Evolutionary conservation across 1,284 basidiomycete species (phyloP), one percentile per base, ranked within the genome.

Genomic region (Kalmanozyma brasiliensis): DNA sequence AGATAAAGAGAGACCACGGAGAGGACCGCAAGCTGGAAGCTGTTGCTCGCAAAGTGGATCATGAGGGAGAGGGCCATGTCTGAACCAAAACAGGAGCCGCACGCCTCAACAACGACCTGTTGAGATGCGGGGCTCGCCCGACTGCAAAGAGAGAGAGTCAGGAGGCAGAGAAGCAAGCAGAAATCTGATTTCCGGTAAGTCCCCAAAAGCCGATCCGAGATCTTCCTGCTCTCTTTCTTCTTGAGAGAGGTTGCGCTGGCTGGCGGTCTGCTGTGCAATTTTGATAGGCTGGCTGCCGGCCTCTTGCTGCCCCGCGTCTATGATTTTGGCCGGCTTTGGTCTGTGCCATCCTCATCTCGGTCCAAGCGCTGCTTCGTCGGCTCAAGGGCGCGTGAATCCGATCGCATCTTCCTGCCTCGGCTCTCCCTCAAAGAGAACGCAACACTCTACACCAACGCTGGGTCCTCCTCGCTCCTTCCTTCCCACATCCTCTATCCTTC

Each of bases 141-240:
- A 6, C 24, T n/a, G 41, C 41, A 26, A 29, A 10, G 16, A n/a
- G 29, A n/a, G 41, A 43, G 14, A 43, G 17, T 19, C n/a, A 6
- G 26, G 11, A 29, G 11, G 26, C 26, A 29, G 26, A 29, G 11
- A 6, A 29, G 26, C 6, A 29, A 11, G 26, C 26, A 29, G 7
- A 29, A 29, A 29, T 6, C 26, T 29, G 7, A 29, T 7, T 29
- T 29, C 61, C 61, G 61, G 61, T 52, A 64, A 64, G 41, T 57
- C 53, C 45, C 49, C 36, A 45, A 52, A 63, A 64, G 53, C 61
- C 61, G 61, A 64, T 24, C 61, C 61, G 61, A 64, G 26, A 38
- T 49, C 49, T 52, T 64, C 61, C 61, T 55, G 36, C 10, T 10
- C 24, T 42, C 16, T 34, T 42, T 17, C 24, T 23, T n/a, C 11